phyloP scores from a whole-genome alignment of 2,329 filamentous ascomycete genomes.

The Rhexocercosporidium sp. region DNA sequence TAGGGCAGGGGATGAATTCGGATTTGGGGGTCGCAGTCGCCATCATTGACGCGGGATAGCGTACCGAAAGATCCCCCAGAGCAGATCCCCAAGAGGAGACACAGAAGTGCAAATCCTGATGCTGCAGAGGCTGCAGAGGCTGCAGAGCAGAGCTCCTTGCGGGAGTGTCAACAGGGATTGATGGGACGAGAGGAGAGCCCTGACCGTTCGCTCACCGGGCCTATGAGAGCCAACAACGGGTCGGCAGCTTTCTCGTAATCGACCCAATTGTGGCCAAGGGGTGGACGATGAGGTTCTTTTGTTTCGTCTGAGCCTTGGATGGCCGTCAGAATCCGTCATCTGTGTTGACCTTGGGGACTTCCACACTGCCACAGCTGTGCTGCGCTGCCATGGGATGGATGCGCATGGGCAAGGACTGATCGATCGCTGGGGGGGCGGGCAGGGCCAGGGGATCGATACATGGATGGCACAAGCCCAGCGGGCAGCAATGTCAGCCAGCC shows the following conservation, averaged over 20 bases:
- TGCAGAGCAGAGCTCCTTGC: constrained; percentile 4
- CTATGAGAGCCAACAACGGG: not conserved
- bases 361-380: not conserved
- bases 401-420: too few relatives aligned
- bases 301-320: not conserved
- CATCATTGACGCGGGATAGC: constrained; percentile 1
- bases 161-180: constrained; percentile 15
- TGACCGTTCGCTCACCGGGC: not conserved
- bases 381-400: not conserved
- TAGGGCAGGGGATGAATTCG: not conserved
- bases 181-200: not conserved
- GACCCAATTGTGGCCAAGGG: constrained; percentile 7
- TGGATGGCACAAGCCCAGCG: not conserved
- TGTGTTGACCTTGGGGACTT: not conserved
- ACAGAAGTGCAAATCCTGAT: constrained; percentile 17
- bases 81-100: constrained; percentile 4
- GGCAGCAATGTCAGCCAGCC: not conserved
- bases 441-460: constrained; percentile 2
- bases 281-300: not conserved
- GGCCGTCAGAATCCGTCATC: not conserved
- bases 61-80: constrained; percentile 13
- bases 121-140: not conserved
- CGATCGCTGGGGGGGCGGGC: not conserved
- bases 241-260: constrained; percentile 5
- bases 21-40: not conserved